phyloP scores from a whole-genome alignment of 2,329 filamentous ascomycete species.

The Colletotrichum chrysophilum region DNA sequence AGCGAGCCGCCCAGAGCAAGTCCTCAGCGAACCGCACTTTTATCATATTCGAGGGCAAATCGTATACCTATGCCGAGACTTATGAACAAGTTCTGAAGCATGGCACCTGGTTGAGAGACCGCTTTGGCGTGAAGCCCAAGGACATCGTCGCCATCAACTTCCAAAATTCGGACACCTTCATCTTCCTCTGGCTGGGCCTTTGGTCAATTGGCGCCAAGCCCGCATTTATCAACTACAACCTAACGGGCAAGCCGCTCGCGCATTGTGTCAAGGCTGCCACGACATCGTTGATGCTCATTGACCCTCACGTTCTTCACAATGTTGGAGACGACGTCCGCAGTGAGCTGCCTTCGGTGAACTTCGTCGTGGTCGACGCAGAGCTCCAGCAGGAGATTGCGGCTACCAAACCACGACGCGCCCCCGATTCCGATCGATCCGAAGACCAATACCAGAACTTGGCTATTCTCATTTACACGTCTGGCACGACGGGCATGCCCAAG shows the following conservation, averaged over 20 bases:
- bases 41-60: conserved; percentile 71
- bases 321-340: conserved; percentile 62
- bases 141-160: conserved; percentile 84
- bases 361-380: conserved; percentile 66
- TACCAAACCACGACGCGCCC: conserved; percentile 58
- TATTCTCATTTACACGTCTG: conserved; percentile 83
- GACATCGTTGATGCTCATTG: conserved; percentile 72
- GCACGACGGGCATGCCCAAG: conserved; percentile 85
- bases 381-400: conserved; percentile 59
- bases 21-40: conserved; percentile 60
- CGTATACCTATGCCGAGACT: conserved; percentile 76
- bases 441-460: conserved; percentile 62
- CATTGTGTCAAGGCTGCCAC: conserved; percentile 77
- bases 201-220: conserved; percentile 86
- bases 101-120: conserved; percentile 74
- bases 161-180: conserved; percentile 79
- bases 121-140: conserved; percentile 66
- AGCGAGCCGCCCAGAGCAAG: conserved; percentile 63
- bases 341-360: conserved; percentile 55
- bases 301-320: conserved; percentile 61
- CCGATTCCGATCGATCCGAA: conserved; percentile 61
- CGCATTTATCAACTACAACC: conserved; percentile 88
- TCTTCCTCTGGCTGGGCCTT: conserved; percentile 77
- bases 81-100: conserved; percentile 76
- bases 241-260: conserved; percentile 71